Evolutionary conservation across 352 stramenopile genomes (phyloP), one percentile per base, ranked within the genome.

Genomic region (Phytophthora cajani): DNA sequence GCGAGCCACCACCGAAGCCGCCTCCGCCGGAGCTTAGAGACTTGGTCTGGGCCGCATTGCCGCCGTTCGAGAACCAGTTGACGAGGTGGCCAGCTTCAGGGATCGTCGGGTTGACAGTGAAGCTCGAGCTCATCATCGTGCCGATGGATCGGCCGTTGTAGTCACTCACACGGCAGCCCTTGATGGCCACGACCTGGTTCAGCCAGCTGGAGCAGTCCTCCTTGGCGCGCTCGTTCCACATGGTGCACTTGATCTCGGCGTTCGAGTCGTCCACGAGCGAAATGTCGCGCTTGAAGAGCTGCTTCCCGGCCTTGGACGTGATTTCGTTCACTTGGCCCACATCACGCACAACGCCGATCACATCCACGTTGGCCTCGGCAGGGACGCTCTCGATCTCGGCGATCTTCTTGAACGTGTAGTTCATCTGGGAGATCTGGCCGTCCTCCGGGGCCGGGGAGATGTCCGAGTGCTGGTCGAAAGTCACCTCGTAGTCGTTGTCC

Each of bases 401-500:
- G 75, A 99, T 99, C 77, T 97, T 97, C 65, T 96, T 90, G 79
- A 98, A 98, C 16, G 93, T 85, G 77, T 98, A 98, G 38, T 89
- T 75, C 71, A 98, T 92, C 61, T 91, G 80, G 67, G 94, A 85
- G 69, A 99, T 99, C 47, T 88, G 76, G 21, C 71, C 84, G 64
- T 97, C 93, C 71, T 99, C 95, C 9, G 87, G 78, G 0, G 90
- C 88, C 4, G 93, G 81, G 32, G 92, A 83, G 76, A 99, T 99
- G 47, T 99, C 92, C 16, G 95, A 94, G 70, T 98, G 91, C 71
- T 90, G 80, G 84, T 99, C 96, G 78, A 99, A 99, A 4, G 94
- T 99, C 60, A 99, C 94, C 78, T 99, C 98, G 74, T 98, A 99
- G 65, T 98, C 86, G 60, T 98, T 98, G 76, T 99, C 97, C 62